Evolutionary conservation across 805 yeast genomes (phyloP), one percentile per base, ranked within the genome.

Genomic region (Lipomyces chichibuensis): DNA sequence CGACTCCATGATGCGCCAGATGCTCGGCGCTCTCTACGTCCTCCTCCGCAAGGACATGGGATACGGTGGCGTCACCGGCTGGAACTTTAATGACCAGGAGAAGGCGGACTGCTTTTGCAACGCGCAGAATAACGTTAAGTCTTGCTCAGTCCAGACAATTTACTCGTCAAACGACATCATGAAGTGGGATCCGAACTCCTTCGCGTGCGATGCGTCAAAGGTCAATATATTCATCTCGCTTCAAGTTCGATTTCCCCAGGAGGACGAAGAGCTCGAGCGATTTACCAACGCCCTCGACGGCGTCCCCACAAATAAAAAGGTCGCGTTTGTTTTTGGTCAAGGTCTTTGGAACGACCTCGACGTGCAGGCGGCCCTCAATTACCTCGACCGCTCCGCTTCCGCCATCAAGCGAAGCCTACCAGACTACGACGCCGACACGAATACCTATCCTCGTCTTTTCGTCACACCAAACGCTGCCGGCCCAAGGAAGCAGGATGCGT

Each of bases 331-430:
- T 2, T 69, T 58, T 56, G 71, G 71, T n/a, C 71, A 69, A 25
- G 71, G 71, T 37, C 62, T 69, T 5, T 69, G 71, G 71, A 69
- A 69, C 59, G 71, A 69, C 57, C 65, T 69, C 32, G 70, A 69
- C 54, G 70, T 66, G 17, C 67, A 67, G 27, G 71, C 71, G 5
- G 64, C 71, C n/a, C 52, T 69, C 51, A 67, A 67, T 53, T 69
- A 43, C 54, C 65, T 69, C 35, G 70, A 69, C 27, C 65, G 63
- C 17, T 55, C 70, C 35, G 70, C 67, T 55, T 33, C 68, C 9
- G 65, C 58, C 32, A 63, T 63, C 51, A 67, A 57, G 60, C 23
- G 17, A 14, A 43, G 14, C 37, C 39, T 65, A 32, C 64, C 67
- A 9, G 65, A 64, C 43, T 66, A 62, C 49, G 53, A 49, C 20